Conservation (phyloP, 2,329 filamentous ascomycete species). For the Botrytis hyacinthi region DNA sequence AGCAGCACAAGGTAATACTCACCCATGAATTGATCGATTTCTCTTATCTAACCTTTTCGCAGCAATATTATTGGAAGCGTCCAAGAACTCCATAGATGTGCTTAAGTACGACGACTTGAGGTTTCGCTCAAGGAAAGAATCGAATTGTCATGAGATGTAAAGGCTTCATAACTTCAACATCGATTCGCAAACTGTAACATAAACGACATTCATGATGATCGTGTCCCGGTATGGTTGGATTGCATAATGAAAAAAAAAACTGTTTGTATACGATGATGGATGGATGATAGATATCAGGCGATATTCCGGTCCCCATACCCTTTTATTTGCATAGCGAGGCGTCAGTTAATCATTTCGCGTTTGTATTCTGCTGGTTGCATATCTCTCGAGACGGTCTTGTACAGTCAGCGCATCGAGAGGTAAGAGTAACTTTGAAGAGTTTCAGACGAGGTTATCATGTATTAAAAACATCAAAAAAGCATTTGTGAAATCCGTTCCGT, state of each 20-base stretch:
- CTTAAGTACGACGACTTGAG: constrained; percentile 39
- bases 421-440: constrained; percentile 7
- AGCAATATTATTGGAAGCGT: constrained; percentile 70
- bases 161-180: constrained; percentile 8
- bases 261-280: constrained; percentile 27
- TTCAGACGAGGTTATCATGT: not conserved
- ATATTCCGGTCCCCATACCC: constrained; percentile 29
- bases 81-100: constrained; percentile 51
- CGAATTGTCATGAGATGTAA: constrained; percentile 6
- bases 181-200: constrained; percentile 8
- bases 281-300: constrained; percentile 24
- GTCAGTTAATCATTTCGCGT: constrained; percentile 24
- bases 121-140: constrained; percentile 8
- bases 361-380: constrained; percentile 13
- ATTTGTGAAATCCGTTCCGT: not conserved
- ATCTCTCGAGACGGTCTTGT: not conserved
- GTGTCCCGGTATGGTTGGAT: constrained; percentile 7
- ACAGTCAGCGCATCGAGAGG: not conserved
- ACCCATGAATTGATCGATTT: constrained; percentile 11
- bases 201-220: constrained; percentile 14
- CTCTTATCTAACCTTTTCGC: constrained; percentile 11
- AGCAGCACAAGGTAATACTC: constrained; percentile 86
- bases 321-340: constrained; percentile 34
- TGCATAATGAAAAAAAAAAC: constrained; percentile 17
- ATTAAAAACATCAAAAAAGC: constrained; percentile 7